Base-by-base conservation (phyloP, 2,329 filamentous ascomycete genomes). In the Hypocreales sp. region DNA sequence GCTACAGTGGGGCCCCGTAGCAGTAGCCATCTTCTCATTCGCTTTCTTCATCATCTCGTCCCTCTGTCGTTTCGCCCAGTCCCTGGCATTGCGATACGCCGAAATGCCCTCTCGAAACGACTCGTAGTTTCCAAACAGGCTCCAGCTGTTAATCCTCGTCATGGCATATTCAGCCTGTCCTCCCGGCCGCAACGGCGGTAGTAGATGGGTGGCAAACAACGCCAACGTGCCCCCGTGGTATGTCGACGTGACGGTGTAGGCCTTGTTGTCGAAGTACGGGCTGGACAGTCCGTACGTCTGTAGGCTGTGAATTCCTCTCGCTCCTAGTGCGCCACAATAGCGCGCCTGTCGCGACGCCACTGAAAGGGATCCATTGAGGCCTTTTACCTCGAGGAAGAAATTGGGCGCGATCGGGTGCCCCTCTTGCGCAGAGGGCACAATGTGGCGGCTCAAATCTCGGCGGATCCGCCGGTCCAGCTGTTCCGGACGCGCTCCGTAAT, bases 321-420 rank as follows among this genome's bases (percentile, higher is more conserved):
- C 40, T 8, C 50, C 50, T n/a, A 41, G 26, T 9, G 52, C 50
- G 15, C 46, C 48, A 35, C 56, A 41, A 30, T 53, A 48, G 24
- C 34, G 41, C 26, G 42, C 49, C 28, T 56, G 52, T 20, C 43
- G 40, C 18, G 6, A 34, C 13, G 43, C 45, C 15, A 47, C 46
- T 3, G 31, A 36, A 19, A 17, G 15, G 7, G 22, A 18, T 6
- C 46, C 45, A 30, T 49, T 31, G 2, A 47, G 48, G 3, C 47
- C 48, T 31, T 57, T 58, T 0, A 35, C 45, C 27, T 47, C 46
- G 3, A 56, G 25, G 32, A 58, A 58, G 31, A 55, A 52, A 34
- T 58, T 58, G 7, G 50, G 50, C 11, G 37, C 38, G 4, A 50
- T 34, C 3, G 51, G 53, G 23, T 41, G 35, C 30, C 40, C 33